Conservation (phyloP, 805 yeast genomes). For the Metschnikowia proteae region DNA sequence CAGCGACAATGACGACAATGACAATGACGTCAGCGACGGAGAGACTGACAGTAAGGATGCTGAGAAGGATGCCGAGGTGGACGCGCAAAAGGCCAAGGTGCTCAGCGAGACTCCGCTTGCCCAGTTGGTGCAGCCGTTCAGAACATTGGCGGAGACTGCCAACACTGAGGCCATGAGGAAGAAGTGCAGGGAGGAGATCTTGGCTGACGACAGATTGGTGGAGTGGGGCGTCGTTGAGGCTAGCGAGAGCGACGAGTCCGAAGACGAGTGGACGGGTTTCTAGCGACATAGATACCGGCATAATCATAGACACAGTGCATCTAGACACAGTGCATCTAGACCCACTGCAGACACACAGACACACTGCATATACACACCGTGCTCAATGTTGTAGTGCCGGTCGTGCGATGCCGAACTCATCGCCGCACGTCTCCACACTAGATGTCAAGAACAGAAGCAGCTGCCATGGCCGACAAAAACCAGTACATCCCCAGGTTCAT, state of each 20-base stretch:
- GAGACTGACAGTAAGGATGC: conserved; percentile 31
- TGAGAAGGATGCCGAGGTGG: conserved; percentile 20
- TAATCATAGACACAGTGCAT: neutral
- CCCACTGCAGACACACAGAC: no score
- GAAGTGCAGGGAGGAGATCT: conserved; percentile 62
- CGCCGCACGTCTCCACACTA: neutral
- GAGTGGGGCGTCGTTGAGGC: conserved; percentile 56
- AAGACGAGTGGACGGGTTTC: conserved; percentile 23
- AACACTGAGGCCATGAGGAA: conserved; percentile 60
- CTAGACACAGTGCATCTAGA: no score
- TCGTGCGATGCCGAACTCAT: neutral
- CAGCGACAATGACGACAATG: neutral
- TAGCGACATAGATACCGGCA: conserved; percentile 1
- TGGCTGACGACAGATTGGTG: conserved; percentile 57
- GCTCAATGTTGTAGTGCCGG: neutral
- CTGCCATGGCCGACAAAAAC: conserved; percentile 3
- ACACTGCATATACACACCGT: no score
- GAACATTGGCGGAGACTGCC: conserved; percentile 44
- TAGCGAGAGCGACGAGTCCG: conserved; percentile 23
- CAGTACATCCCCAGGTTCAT: conserved; percentile 41
- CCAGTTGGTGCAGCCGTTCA: conserved; percentile 58
- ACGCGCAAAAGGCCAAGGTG: conserved; percentile 27
- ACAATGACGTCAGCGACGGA: conserved; percentile 25
- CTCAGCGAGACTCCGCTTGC: conserved; percentile 50
- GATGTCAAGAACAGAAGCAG: neutral